Conservation (phyloP, 1,284 basidiomycete species). For the Papiliotrema laurentii region DNA sequence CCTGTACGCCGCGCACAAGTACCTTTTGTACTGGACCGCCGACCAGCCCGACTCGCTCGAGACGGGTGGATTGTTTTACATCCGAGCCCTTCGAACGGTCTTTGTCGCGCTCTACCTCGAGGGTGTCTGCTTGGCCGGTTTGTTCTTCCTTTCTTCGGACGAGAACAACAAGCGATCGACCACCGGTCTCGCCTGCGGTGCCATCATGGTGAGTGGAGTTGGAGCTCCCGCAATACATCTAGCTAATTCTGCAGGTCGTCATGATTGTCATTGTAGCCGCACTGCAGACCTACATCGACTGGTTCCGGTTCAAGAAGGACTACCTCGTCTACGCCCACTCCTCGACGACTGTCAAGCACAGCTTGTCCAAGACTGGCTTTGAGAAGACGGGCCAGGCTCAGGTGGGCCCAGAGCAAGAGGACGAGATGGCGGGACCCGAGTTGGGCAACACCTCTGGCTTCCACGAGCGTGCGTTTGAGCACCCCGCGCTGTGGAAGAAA, state of each 20-base stretch:
- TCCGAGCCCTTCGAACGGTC: conserved; percentile 46
- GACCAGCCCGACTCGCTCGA: conserved; percentile 45
- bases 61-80: conserved; percentile 48
- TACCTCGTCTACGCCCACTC: conserved; percentile 32
- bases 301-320: conserved; percentile 36
- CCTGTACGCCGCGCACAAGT: conserved; percentile 47
- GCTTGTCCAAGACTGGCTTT: conserved; percentile 9
- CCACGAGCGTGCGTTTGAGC: conserved; percentile 44
- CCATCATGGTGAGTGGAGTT: conserved; percentile 33
- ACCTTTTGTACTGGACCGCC: conserved; percentile 44
- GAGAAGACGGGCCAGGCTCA: conserved; percentile 9
- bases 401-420: conserved; percentile 17
- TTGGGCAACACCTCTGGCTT: conserved; percentile 38
- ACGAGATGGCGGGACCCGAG: conserved; percentile 28
- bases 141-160: conserved; percentile 45
- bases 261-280: conserved; percentile 32
- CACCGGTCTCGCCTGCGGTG: conserved; percentile 42
- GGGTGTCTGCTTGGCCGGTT: conserved; percentile 42
- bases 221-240: background rate
- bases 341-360: conserved; percentile 19
- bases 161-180: conserved; percentile 28
- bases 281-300: conserved; percentile 44
- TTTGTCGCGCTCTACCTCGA: conserved; percentile 46
- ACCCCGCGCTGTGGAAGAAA: conserved; percentile 49
- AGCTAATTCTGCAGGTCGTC: conserved; percentile 19